Percentiles rank a stretch among this genome's conserved stretches.
These are phyloP conservation scores for Chlorella sp. DNA, from an alignment of 139 green algal genomes.

Conservation along the genomic window DNA sequence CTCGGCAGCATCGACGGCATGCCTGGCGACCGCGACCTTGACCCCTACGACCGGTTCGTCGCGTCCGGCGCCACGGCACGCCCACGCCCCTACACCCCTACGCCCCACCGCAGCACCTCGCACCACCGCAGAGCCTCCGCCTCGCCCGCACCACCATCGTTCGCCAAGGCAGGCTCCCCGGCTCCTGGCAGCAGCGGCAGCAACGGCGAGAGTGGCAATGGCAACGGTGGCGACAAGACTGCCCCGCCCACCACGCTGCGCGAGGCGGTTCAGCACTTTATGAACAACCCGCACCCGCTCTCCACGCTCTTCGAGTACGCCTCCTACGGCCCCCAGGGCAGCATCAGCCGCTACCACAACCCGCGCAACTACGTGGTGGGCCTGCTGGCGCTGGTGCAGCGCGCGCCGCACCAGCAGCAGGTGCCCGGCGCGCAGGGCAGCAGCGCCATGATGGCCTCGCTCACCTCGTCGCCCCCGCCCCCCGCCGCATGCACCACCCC, in stretches of 20 bases:
- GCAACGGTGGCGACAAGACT: not conserved
- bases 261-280: constrained; percentile 64
- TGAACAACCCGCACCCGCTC: constrained; percentile 94
- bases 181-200: not conserved
- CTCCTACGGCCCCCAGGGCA: constrained; percentile 79
- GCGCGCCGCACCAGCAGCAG: no score
- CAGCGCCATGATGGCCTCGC: no score
- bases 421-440: no score
- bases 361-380: constrained; percentile 77
- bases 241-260: constrained; percentile 17
- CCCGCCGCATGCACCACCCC: no score
- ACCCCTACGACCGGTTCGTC: not conserved
- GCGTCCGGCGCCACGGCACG: not conserved
- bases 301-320: constrained; percentile 58
- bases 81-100: not conserved
- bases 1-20: not conserved
- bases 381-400: not conserved
- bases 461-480: no score
- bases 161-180: not conserved
- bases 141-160: not conserved
- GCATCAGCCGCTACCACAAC: constrained; percentile 94
- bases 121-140: no score
- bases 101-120: not conserved
- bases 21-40: not conserved
- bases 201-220: not conserved